Evolutionary conservation across 257 asterid genomes (phyloP).

Genomic region (Vinca minor): DNA sequence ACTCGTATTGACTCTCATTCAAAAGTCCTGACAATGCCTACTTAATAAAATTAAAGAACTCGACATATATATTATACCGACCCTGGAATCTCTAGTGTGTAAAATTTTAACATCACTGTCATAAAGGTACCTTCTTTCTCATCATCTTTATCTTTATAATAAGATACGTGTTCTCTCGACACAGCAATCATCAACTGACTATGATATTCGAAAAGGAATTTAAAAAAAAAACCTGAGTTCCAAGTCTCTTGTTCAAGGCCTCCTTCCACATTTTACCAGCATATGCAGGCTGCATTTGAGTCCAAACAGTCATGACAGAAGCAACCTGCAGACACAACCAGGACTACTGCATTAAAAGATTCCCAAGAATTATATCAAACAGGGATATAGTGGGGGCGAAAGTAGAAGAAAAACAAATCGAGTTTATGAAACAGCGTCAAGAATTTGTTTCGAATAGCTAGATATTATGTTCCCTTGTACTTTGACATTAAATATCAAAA

Average conservation of each 20-base stretch:
- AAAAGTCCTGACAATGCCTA: neutral
- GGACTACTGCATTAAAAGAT: slow-evolving; percentile 5
- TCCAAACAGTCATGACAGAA: slow-evolving; percentile 84
- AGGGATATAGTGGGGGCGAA: neutral
- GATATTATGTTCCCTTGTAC: too few relatives aligned
- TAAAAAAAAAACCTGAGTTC: slow-evolving; percentile 55
- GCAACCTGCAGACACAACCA: slow-evolving; percentile 54
- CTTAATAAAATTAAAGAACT: neutral
- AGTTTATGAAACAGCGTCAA: neutral
- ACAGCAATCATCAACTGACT: neutral
- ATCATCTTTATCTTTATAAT: neutral
- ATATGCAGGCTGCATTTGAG: slow-evolving; percentile 68
- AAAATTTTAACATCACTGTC: neutral
- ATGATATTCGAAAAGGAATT: neutral
- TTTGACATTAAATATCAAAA: too few relatives aligned
- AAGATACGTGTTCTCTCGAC: neutral
- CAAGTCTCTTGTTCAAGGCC: slow-evolving; percentile 88
- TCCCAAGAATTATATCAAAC: neutral
- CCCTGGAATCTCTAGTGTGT: neutral
- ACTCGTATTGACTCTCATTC: too few relatives aligned
- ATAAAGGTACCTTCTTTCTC: neutral
- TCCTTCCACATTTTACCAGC: slow-evolving; percentile 87
- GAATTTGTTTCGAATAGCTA: neutral
- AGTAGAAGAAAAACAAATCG: neutral
- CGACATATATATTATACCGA: neutral